These are phyloP conservation scores for Harrya chromipes DNA, from an alignment of 768 basidiomycete species.

Conservation along the genomic window DNA sequence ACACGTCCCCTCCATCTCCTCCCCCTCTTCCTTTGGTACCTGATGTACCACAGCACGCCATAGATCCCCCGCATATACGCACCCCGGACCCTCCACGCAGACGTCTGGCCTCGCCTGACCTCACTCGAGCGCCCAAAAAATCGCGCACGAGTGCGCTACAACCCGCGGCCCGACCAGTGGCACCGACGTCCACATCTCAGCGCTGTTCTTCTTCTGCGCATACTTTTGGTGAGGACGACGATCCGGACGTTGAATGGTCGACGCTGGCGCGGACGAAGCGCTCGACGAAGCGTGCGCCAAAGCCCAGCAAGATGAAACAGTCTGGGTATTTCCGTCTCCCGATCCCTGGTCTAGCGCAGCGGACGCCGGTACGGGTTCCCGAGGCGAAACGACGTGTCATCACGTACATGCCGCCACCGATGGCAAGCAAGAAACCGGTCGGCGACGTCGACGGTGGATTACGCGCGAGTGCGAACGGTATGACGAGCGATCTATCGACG, in stretches of 20 bases:
- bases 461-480: background rate
- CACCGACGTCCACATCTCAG: background rate
- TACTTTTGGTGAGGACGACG: conserved; percentile 15
- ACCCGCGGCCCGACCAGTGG: background rate
- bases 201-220: conserved; percentile 17
- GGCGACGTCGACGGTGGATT: background rate
- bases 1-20: background rate
- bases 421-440: background rate
- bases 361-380: background rate
- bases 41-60: background rate
- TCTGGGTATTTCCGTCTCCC: conserved; percentile 27
- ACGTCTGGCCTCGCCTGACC: conserved; percentile 3
- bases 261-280: conserved; percentile 3
- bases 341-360: background rate
- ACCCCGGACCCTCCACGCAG: conserved; percentile 7
- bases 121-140: conserved; percentile 1
- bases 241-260: conserved; percentile 23
- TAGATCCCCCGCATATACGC: conserved; percentile 1
- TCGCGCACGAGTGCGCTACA: background rate
- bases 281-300: background rate
- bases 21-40: background rate
- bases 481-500: background rate
- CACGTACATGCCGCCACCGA: conserved; percentile 30
- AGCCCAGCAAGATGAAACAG: conserved; percentile 3
- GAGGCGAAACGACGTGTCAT: conserved; percentile 22